Base-by-base conservation (phyloP, 2,329 filamentous ascomycete genomes). In the Trichoderma cornu-damae region DNA sequence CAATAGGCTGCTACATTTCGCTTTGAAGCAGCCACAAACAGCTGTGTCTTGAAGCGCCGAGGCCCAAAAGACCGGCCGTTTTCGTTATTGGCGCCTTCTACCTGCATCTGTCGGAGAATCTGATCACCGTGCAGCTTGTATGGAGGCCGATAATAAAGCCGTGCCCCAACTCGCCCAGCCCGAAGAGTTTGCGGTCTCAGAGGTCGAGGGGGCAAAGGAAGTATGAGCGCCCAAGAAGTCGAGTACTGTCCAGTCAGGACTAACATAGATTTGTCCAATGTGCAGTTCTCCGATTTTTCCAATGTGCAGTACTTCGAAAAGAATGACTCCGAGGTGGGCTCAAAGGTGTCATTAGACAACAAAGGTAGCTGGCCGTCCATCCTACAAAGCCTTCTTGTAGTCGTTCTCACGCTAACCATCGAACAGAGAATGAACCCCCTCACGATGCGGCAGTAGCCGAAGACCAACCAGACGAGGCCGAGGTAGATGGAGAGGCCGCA, bases 201-300 rank as follows among this genome's bases (percentile, higher is more conserved):
- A 61, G 51, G 63, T 60, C 59, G 61, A 64, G 52, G 65, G 65
- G 62, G 66, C 66, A 66, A 57, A 65, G 61, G 65, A 72, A 76
- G 74, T 76, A 77, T 77, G 75, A 76, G 65, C 67, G 67, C 65
- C 64, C 68, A 66, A 60, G 67, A 64, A 53, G 66, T 73, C 61
- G 69, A 73, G 55, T 70, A 68, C 66, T 73, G 72, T 70, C 70
- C 73, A 43, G 67, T 68, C 53, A 69, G 75, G 71, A 64, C 72
- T 58, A 69, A 71, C 60, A 58, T 73, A 67, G 69, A 73, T 64
- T 72, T 66, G 62, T 64, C 65, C 59, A 63, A 72, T 61, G 68
- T 77, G 57, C 70, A 76, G 62, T 73, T 68, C 59, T 72, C 74
- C 61, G 67, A 77, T 63, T 77, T 73, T 67, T 74, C 72, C 60